phyloP scores from a whole-genome alignment of 2,329 filamentous ascomycete species.

The Colletotrichum kahawae region DNA sequence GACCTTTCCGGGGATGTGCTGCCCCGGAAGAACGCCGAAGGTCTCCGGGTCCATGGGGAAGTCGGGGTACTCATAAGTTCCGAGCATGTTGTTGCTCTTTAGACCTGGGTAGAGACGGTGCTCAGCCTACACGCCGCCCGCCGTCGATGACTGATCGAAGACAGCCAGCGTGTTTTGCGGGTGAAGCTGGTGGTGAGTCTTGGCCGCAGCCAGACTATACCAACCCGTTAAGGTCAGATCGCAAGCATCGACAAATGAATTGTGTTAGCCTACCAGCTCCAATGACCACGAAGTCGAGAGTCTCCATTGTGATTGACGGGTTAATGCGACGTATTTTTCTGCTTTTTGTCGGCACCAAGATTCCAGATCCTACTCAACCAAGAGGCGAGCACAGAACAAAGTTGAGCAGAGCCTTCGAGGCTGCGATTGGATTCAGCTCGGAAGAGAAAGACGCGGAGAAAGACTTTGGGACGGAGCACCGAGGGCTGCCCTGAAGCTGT shows the following conservation, averaged over 20 bases:
- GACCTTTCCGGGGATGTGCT: conserved; percentile 53
- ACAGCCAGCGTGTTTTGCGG: conserved; percentile 61
- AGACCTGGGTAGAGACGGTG: conserved; percentile 72
- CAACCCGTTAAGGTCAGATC: conserved; percentile 37
- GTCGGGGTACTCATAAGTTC: conserved; percentile 76
- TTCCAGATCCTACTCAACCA: not conserved
- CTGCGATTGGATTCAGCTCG: not conserved
- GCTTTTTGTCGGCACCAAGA: not conserved
- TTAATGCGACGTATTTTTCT: not conserved
- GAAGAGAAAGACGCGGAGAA: not conserved
- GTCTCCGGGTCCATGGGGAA: conserved; percentile 69
- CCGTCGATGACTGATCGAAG: conserved; percentile 59
- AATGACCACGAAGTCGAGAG: conserved; percentile 51
- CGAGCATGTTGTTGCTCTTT: conserved; percentile 76
- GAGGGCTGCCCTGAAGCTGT: not conserved
- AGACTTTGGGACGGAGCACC: not conserved
- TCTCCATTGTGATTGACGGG: conserved; percentile 39
- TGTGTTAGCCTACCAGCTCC: conserved; percentile 52
- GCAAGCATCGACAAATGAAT: not conserved
- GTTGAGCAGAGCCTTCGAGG: not conserved
- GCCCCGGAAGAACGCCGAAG: conserved; percentile 49
- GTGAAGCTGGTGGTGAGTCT: conserved; percentile 64
- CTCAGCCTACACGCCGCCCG: conserved; percentile 75
- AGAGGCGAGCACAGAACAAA: not conserved
- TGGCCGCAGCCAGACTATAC: conserved; percentile 65